A percentile compares a stretch with the other conserved stretches of the same genome.
Evolutionary conservation across 805 yeast species (phyloP).

Genomic region (Kregervanrija fluxuum): DNA sequence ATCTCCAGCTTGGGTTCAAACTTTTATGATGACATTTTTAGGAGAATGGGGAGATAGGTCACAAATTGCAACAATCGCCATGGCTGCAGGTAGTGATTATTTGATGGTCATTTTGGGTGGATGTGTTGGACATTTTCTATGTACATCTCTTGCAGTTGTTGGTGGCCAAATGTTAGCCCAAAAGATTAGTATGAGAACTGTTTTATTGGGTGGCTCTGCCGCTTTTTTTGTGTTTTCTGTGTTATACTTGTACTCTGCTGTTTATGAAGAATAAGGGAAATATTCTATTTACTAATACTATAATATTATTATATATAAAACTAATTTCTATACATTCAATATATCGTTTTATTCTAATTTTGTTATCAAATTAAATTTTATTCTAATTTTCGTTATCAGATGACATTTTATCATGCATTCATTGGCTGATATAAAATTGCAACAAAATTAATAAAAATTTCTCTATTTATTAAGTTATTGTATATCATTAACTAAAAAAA

Average conservation of each 20-base stretch:
- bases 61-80: conserved; percentile 95
- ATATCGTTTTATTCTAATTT: conserved; percentile 26
- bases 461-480: too few relatives aligned
- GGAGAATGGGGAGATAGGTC: conserved; percentile 99
- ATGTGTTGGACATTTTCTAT: conserved; percentile 77
- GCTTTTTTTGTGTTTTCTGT: conserved; percentile 82
- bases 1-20: conserved; percentile 90
- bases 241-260: conserved; percentile 69
- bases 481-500: too few relatives aligned
- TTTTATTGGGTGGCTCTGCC: conserved; percentile 83
- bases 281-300: not conserved
- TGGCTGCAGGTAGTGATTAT: conserved; percentile 95
- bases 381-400: too few relatives aligned
- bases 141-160: conserved; percentile 84
- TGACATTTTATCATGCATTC: too few relatives aligned
- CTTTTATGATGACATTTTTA: conserved; percentile 88
- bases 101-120: conserved; percentile 88
- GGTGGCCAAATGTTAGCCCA: conserved; percentile 92
- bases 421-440: too few relatives aligned
- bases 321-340: conserved; percentile 11
- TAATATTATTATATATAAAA: conserved; percentile 11
- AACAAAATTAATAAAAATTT: too few relatives aligned
- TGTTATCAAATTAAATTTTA: too few relatives aligned
- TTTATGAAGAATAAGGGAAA: conserved; percentile 20
- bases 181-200: conserved; percentile 83